A percentile compares a stretch with the other conserved stretches of the same genome.
Evolutionary conservation across 352 stramenopile genomes (phyloP).

Genomic region (Phytophthora hybrid): DNA sequence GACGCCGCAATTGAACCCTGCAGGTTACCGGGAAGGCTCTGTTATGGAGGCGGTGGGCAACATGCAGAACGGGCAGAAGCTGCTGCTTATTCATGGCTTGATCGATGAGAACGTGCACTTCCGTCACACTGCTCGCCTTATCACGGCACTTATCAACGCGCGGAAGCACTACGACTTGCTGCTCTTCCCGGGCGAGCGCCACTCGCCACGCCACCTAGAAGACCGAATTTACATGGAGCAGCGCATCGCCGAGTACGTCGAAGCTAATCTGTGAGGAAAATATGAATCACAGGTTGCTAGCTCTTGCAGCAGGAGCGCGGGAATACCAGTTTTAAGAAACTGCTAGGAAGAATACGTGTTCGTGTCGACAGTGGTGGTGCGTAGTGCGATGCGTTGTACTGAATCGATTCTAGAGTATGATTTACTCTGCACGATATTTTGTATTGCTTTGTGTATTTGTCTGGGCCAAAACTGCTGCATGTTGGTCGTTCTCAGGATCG

Average conservation of each 20-base stretch:
- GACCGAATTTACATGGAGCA: conserved; percentile 97
- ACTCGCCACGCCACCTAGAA: conserved; percentile 93
- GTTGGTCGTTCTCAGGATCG: conserved; percentile 41
- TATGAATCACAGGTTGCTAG: conserved; percentile 21
- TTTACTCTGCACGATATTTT: conserved; percentile 18
- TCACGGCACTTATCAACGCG: conserved; percentile 94
- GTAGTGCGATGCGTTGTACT: conserved; percentile 31
- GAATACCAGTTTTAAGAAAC: not conserved
- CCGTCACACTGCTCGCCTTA: conserved; percentile 96
- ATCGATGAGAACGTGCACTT: conserved; percentile 99
- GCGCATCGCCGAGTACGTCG: conserved; percentile 91
- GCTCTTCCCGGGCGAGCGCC: conserved; percentile 96
- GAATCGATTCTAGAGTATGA: conserved; percentile 30
- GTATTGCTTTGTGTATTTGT: not conserved
- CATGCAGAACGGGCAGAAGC: conserved; percentile 89
- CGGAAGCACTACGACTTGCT: conserved; percentile 97
- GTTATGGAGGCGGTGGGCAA: conserved; percentile 95
- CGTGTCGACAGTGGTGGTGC: conserved; percentile 23
- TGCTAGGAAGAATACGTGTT: conserved; percentile 19
- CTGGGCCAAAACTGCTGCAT: conserved; percentile 23
- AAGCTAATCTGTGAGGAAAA: conserved; percentile 69
- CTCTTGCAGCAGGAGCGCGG: conserved; percentile 1
- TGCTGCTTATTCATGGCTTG: conserved; percentile 96
- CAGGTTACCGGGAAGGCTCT: conserved; percentile 90
- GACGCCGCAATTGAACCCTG: conserved; percentile 92